Evolutionary conservation across 306 rosid genomes (phyloP).

Genomic region (Comarum palustre): DNA sequence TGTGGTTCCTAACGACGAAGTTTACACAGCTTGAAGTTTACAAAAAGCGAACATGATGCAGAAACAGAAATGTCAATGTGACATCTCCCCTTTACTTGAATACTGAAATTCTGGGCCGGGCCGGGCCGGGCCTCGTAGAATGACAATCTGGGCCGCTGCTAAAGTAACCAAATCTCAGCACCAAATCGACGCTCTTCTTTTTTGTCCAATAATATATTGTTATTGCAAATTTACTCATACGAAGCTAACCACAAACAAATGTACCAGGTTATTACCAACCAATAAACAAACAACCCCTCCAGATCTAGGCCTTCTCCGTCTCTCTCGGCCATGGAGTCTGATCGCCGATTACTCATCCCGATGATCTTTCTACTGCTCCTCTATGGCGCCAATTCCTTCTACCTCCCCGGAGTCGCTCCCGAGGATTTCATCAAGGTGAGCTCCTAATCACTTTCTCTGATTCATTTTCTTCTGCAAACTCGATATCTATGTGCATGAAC

Average conservation of each 20-base stretch:
- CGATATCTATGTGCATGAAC: neutral
- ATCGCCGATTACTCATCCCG: slow-evolving; percentile 22
- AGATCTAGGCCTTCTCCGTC: slow-evolving; percentile 20
- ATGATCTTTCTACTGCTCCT: slow-evolving; percentile 51
- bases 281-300: neutral
- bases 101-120: neutral
- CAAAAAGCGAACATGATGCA: neutral
- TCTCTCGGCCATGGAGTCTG: slow-evolving; percentile 70
- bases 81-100: neutral
- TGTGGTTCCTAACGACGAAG: too few relatives aligned
- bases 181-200: neutral
- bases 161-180: neutral
- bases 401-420: slow-evolving; percentile 99
- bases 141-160: neutral
- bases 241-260: neutral
- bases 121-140: neutral
- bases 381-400: slow-evolving; percentile 63
- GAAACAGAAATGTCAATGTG: neutral
- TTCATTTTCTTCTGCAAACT: neutral
- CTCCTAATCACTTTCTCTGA: slow-evolving; percentile 6
- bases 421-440: slow-evolving; percentile 82
- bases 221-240: slow-evolving; percentile 11
- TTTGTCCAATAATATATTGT: neutral
- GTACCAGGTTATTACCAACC: too few relatives aligned
- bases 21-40: neutral